A percentile compares a stretch with the other conserved stretches of the same genome.
These are phyloP conservation scores for Yamadazyma oceani DNA, from an alignment of 1,139 yeast genomes.

Conservation along the genomic window DNA sequence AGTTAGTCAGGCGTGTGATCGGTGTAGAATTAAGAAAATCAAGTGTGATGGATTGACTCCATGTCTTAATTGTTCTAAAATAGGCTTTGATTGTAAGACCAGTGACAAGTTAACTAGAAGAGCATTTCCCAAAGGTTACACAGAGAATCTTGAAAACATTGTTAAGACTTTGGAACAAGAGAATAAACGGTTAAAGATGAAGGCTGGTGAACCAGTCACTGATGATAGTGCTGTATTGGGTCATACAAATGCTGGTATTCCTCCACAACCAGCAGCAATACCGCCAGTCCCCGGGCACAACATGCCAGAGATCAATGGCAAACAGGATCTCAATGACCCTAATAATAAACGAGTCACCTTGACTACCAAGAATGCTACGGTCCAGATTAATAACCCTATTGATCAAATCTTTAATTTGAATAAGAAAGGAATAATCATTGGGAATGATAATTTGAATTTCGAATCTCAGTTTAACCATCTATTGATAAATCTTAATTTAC, in stretches of 20 bases:
- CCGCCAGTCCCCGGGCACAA: not conserved
- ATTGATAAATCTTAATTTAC: conserved; percentile 45
- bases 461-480: conserved; percentile 51
- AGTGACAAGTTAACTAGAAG: conserved; percentile 71
- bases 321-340: not conserved
- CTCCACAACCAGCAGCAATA: not conserved
- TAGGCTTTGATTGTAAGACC: conserved; percentile 67
- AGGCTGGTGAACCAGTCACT: conserved; percentile 12
- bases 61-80: conserved; percentile 64
- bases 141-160: conserved; percentile 67
- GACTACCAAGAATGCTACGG: conserved; percentile 16
- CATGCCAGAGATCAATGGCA: not conserved
- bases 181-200: conserved; percentile 27
- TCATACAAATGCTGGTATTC: conserved; percentile 3
- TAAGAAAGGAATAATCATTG: conserved; percentile 46
- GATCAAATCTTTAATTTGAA: conserved; percentile 51
- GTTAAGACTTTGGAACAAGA: conserved; percentile 63
- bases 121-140: conserved; percentile 75
- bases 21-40: conserved; percentile 74
- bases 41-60: conserved; percentile 76
- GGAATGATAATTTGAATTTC: conserved; percentile 49
- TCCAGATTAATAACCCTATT: conserved; percentile 45
- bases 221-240: conserved; percentile 4
- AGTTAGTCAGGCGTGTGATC: conserved; percentile 77
- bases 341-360: not conserved